Base-by-base conservation (phyloP, 768 basidiomycete species). In the Mycena kentingensis region DNA sequence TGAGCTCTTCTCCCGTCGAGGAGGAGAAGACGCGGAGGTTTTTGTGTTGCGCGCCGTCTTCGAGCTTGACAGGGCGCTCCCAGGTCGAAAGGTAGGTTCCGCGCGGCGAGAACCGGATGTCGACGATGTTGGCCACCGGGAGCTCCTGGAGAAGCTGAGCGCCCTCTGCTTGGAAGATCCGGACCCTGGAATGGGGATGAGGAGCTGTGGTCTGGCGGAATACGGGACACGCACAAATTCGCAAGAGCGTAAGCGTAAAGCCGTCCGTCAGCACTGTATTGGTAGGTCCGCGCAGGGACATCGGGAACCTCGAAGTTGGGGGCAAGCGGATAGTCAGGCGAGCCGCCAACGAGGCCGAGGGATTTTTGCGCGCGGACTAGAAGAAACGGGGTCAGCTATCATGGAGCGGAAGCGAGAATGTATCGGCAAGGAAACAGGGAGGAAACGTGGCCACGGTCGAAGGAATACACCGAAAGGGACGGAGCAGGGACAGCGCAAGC, bases 61-160 rank as follows among this genome's bases (percentile, higher is more conserved):
- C 95, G 44, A 90, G 81, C 73, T 97, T 97, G 63, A 84, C 83
- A 60, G 88, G 91, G 52, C 97, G 83, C 73, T 98, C 95, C 92
- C 95, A 98, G 41, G 92, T 95, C 47, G 93, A 95, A 36, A 99
- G 65, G 70, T 92, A 98, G 0, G 90, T 93, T 32, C 93, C 95
- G 55, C 89, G 82, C 10, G 97, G 95, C 5, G 96, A 98, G 72
- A 99, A 97, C 63, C 80, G 81, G 62, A 98, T 67, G 65, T 98
- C 97, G 46, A 93, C 67, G 56, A 89, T 80, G 62, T 87, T 89
- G 62, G 87, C 78, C 45, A 90, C 74, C 38, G 78, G 69, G 55
- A 96, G 81, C 65, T 93, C 88, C 60, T 82, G 82, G 54, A 94
- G 76, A 51, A 93, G 77, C 67, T 83, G 77, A 53, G 82, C 83